Evolutionary conservation across 2,329 filamentous ascomycete genomes (phyloP), one percentile per base, ranked within the genome.

Genomic region (Simplicillium aogashimaense): DNA sequence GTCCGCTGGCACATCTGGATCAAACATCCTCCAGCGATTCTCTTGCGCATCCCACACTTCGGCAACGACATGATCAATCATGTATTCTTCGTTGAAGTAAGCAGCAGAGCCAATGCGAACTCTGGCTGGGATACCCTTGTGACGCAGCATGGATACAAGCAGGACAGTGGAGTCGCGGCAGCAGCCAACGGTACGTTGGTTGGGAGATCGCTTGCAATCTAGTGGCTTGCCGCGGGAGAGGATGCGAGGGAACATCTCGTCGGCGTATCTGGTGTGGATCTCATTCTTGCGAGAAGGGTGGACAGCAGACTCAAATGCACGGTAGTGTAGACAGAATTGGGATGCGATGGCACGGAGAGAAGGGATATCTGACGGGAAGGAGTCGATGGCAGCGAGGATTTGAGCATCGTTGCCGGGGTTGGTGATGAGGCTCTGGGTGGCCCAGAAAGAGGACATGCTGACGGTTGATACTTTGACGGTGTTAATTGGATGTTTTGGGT

Each of bases 11-110:
- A 44, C 33, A 13, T 39, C 18, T 10, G 42, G 35, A 20, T 44
- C 42, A 20, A 44, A 39, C 14, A 44, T 35, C 16, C 42, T 30
- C 42, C 42, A 44, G 17, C 42, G 42, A 36, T 35, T 14, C 20
- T 13, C 14, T 9, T n/a, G 18, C 6, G 35, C 36, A 15, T 44
- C 42, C 42, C 42, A 44, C 20, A 44, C 33, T 32, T 44, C 39
- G 18, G 42, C 39, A 9, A 44, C 36, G 18, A 37, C 28, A 18
- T 44, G 42, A 39, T 44, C 42, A 12, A 39, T 20, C 30, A 38
- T 41, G 20, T 30, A 39, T n/a, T 25, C 36, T 8, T 3, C 3
- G 2, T n/a, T 9, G 29, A 41, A 25, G 36, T 44, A 44, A 10
- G 42, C 20, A 7, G 32, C 36, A 16, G 38, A 44, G 4, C 42